Base-by-base conservation (phyloP, 441 rosid species). In the Arabidopsis hybrid region DNA sequence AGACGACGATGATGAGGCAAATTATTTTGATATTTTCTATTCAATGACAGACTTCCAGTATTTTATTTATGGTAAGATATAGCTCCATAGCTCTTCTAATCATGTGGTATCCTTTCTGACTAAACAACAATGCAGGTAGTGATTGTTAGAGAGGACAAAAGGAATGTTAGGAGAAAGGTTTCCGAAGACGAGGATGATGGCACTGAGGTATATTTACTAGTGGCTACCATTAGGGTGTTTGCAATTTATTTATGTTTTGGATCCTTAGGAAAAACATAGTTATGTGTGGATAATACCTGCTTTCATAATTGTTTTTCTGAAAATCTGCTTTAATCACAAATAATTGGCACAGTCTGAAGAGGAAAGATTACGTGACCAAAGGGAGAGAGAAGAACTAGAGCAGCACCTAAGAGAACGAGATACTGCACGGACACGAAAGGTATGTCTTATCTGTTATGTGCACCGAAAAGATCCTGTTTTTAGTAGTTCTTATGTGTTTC, bases 381-480 rank as follows among this genome's bases (percentile, higher is more conserved):
- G 76, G 80, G 98, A 94, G 83, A 90, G 83, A 82, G 95, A 94
- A 77, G 87, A 91, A 62, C 78, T 94, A 61, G 98, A 94, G 80
- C 85, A 46, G 78, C 85, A 89, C 75, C 45, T 95, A 66, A 88
- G 87, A 85, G 96, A 85, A 36, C 96, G 99, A 53, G 99, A 95
- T 87, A 89, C 88, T 67, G 92, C 87, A n/a, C 74, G 83, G 32
- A 95, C 99, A 55, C 79, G 92, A 62, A 95, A 91, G 92, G 98
- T 93, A 80, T 42, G 67, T 94, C 75, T 55, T 31, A 14, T 43
- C 45, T 43, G 47, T 52, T 50, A 11, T 32, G 61, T 50, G 38
- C 31, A 59, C 53, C 4, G 53, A 50, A 39, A 8, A 58, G 32
- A 29, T 38, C 66, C 13, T 73, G 67, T 18, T 32, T 43, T 40